Base-by-base conservation (phyloP, 768 basidiomycete species). In the Roridomyces roridus region DNA sequence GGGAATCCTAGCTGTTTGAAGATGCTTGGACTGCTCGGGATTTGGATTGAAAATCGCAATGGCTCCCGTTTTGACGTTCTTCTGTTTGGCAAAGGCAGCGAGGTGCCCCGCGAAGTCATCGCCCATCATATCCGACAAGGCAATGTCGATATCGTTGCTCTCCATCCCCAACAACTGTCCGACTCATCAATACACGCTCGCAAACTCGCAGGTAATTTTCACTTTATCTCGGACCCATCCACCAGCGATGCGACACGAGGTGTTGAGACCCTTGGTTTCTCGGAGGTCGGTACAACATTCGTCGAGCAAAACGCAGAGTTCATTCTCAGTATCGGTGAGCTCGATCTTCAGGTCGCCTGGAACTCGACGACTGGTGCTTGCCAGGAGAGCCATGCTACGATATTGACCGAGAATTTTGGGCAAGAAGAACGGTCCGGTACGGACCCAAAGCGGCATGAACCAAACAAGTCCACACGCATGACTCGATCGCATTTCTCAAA, bases 151-250 rank as follows among this genome's bases (percentile, higher is more conserved):
- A 65, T 99, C 97, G 69, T 93, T 86, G 64, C 91, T 93, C 49
- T 91, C 77, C 17, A 82, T 78, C 11, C 88, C 89, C 31, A 98
- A 81, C 41, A 98, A 77, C 97, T 94, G 65, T 57, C 14, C 61
- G 62, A 55, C 69, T 55, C 51, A 51, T 29, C n/a, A 42, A 40
- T 46, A 63, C 47, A 23, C 45, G 31, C 17, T 25, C 47, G 25
- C 23, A 34, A 18, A 35, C 21, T 18, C 40, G 36, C 23, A 29
- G 4, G 28, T 40, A 20, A n/a, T 37, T 12, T 21, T 15, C 45
- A 95, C 96, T 88, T 99, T 99, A 73, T 99, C 97, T 67, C 97
- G 80, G 41, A 98, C 97, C 97, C 97, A 99, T 18, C 97, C 97
- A 17, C 97, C 97, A 11, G 95, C 97, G 43, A 99, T 92, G 63